Evolutionary conservation across 768 basidiomycete species (phyloP).

Genomic region (Leccinum sublutescens): DNA sequence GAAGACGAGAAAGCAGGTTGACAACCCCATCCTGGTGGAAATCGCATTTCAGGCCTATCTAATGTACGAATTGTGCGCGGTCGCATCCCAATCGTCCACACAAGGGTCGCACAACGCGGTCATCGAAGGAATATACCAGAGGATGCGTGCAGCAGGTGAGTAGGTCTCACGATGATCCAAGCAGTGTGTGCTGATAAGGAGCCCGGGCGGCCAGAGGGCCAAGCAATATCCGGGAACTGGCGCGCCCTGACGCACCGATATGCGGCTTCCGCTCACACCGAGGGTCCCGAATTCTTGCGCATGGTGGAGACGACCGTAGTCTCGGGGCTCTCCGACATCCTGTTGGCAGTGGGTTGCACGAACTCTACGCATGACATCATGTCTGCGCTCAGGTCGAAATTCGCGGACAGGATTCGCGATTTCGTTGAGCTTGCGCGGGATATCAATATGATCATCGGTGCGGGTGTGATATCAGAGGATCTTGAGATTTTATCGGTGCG

Average conservation of each 20-base stretch:
- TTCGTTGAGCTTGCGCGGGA: conserved; percentile 45
- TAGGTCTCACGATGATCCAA: neutral
- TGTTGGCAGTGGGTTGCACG: conserved; percentile 27
- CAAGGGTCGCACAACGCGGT: conserved; percentile 17
- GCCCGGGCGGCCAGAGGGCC: conserved; percentile 32
- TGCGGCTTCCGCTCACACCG: conserved; percentile 5
- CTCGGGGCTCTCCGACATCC: conserved; percentile 24
- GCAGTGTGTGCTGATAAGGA: neutral
- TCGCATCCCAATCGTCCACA: conserved; percentile 19
- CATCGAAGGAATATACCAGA: conserved; percentile 29
- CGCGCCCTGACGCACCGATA: conserved; percentile 37
- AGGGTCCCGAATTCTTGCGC: conserved; percentile 13
- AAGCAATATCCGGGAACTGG: conserved; percentile 43
- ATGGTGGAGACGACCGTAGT: conserved; percentile 8
- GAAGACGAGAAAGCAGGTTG: conserved; percentile 18
- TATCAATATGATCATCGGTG: conserved; percentile 36
- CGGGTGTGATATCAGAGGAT: conserved; percentile 26
- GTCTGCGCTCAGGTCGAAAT: conserved; percentile 40
- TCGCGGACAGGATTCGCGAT: conserved; percentile 38
- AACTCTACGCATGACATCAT: conserved; percentile 26
- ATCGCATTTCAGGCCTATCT: conserved; percentile 32
- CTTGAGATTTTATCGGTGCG: conserved; percentile 18
- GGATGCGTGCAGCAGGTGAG: conserved; percentile 35
- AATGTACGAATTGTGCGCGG: conserved; percentile 14
- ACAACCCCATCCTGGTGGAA: conserved; percentile 32